Percentiles rank a stretch among this genome's conserved stretches.
Conservation (phyloP, 2,329 filamentous ascomycete genomes). For the Neonectria magnoliae region DNA sequence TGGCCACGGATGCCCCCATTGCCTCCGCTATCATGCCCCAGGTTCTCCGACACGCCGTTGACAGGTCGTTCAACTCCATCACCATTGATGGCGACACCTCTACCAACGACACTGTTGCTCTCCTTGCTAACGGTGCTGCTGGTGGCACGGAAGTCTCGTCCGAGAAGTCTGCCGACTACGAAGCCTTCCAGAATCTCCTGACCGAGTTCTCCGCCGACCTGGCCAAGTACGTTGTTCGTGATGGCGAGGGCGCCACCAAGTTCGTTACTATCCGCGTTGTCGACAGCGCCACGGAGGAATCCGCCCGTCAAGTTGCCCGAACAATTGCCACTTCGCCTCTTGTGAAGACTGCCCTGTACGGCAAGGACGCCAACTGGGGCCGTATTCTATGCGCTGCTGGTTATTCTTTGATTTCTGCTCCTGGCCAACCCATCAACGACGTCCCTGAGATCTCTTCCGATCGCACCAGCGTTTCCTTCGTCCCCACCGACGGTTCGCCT, state of each 20-base stretch:
- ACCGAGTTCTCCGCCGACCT: constrained; percentile 84
- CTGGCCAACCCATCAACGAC: constrained; percentile 65
- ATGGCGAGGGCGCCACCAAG: constrained; percentile 97
- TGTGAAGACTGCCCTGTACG: constrained; percentile 97
- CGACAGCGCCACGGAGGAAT: constrained; percentile 74
- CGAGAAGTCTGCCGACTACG: constrained; percentile 68
- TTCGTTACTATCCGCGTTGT: constrained; percentile 92
- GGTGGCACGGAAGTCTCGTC: constrained; percentile 73
- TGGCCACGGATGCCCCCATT: constrained; percentile 91
- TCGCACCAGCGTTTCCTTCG: constrained; percentile 80
- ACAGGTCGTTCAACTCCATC: constrained; percentile 94
- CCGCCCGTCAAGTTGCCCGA: constrained; percentile 82
- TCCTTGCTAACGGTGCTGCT: constrained; percentile 95
- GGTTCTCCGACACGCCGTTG: constrained; percentile 78
- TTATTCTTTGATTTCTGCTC: constrained; percentile 74
- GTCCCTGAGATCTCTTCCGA: constrained; percentile 73
- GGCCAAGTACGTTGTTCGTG: constrained; percentile 91
- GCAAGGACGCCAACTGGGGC: constrained; percentile 98
- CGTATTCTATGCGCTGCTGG: constrained; percentile 95
- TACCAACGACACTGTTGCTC: constrained; percentile 94
- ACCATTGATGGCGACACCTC: constrained; percentile 97
- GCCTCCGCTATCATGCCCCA: constrained; percentile 71
- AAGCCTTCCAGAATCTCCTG: constrained; percentile 75
- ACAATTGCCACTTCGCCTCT: constrained; percentile 91
- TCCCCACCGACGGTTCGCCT: constrained; percentile 78